phyloP scores from a whole-genome alignment of 2,329 filamentous ascomycete species.

The Colletotrichum magnum region DNA sequence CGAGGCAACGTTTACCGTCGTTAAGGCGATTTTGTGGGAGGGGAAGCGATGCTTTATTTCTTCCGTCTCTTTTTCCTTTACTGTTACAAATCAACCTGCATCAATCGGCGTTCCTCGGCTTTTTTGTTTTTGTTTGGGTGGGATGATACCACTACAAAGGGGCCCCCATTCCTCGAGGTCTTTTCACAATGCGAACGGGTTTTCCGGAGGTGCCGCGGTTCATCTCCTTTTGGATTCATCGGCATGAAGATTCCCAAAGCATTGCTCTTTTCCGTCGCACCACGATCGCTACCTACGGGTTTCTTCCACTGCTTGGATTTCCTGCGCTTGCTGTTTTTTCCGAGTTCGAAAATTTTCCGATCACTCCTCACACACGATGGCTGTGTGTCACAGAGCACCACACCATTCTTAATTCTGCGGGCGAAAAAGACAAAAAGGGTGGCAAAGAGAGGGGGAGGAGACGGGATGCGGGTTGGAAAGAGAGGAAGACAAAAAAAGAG shows the following conservation, averaged over 20 bases:
- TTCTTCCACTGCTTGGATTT: not conserved
- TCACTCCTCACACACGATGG: slow-evolving; percentile 14
- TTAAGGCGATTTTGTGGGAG: not conserved
- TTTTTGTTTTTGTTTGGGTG: slow-evolving; percentile 11
- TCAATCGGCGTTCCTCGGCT: slow-evolving; percentile 31
- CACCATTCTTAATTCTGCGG: slow-evolving; percentile 22
- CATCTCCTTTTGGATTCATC: slow-evolving; percentile 1
- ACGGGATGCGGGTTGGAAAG: not conserved
- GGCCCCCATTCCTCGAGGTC: slow-evolving; percentile 12
- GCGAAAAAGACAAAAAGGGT: slow-evolving; percentile 14
- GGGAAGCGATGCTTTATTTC: not conserved
- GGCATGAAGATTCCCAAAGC: slow-evolving; percentile 16
- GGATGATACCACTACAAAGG: slow-evolving; percentile 39
- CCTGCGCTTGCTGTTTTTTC: not conserved
- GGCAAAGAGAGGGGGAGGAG: not conserved
- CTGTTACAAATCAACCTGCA: slow-evolving; percentile 30
- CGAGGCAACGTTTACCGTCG: slow-evolving; percentile 29
- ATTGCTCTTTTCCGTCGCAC: slow-evolving; percentile 1
- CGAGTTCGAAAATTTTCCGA: not conserved
- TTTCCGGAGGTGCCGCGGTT: slow-evolving; percentile 13
- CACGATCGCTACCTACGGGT: slow-evolving; percentile 35
- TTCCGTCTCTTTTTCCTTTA: not conserved
- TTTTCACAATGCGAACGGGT: slow-evolving; percentile 4
- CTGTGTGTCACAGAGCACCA: not conserved
- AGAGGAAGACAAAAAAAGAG: slow-evolving; percentile 15